Conservation (phyloP, 371 early-diverging fungal genomes). For the Mucor saturninus region DNA sequence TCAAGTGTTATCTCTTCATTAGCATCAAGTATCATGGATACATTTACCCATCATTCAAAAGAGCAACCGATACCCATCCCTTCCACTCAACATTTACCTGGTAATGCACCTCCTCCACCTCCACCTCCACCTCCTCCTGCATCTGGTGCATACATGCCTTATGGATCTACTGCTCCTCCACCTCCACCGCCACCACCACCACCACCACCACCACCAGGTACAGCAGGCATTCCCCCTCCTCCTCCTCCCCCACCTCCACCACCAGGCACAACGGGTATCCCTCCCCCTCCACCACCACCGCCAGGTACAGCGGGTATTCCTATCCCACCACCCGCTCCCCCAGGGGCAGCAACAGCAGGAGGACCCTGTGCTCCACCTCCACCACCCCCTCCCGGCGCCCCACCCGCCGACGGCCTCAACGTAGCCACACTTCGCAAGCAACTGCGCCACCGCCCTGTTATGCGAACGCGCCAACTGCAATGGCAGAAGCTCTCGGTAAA, state of each 20-base stretch:
- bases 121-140: constrained; percentile 24
- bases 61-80: constrained; percentile 8
- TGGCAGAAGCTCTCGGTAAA: constrained; percentile 78
- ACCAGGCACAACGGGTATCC: constrained; percentile 15
- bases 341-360: not conserved
- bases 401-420: constrained; percentile 3
- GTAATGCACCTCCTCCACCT: not conserved
- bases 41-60: not conserved
- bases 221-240: constrained; percentile 32
- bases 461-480: constrained; percentile 81
- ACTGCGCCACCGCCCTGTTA: constrained; percentile 65
- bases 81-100: not conserved
- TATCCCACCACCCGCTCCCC: constrained; percentile 15
- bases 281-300: constrained; percentile 27
- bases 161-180: constrained; percentile 9
- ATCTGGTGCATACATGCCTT: not conserved
- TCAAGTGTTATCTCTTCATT: too few relatives aligned
- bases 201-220: constrained; percentile 16
- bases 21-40: not conserved
- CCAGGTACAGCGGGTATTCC: not conserved
- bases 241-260: constrained; percentile 45
- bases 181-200: constrained; percentile 36
- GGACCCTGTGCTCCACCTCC: constrained; percentile 2
- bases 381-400: constrained; percentile 23
- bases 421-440: constrained; percentile 52